Base-by-base conservation (phyloP, 345 rosid species). In the Eucalyptus pumila region DNA sequence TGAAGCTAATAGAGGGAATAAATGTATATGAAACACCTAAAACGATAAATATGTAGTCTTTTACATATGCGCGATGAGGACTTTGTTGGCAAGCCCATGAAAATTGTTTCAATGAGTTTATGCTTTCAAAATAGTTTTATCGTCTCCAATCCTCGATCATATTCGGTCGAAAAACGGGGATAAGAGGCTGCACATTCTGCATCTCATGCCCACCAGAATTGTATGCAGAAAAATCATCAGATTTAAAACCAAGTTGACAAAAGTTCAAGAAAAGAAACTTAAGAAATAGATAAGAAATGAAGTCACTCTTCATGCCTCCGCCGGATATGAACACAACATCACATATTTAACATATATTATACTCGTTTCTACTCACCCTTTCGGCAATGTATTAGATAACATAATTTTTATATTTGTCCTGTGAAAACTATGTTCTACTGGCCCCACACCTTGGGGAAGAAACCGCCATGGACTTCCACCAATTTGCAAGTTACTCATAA, bases 391-490 rank as follows among this genome's bases (percentile, higher is more conserved):
- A 76, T 21, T 76, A 40, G 4, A 72, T 37, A 37, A 76, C 27
- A 76, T 21, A 40, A 21, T 11, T 44, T 44, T 40, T 37, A 40
- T 40, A 44, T 67, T 86, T 87, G 3, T 89, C 60, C 51, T 87
- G 30, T 21, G 92, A 94, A 93, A 93, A 91, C 88, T 65, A 92
- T 85, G 90, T 90, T 89, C 90, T 90, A 87, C 94, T 91, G 86
- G 62, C 92, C 93, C 62, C 60, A 80, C 40, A 11, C 76, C 89
- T 81, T 54, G 9, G 80, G 89, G 62, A 24, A 34, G 60, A 44
- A 34, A 80, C 40, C 93, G 90, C 92, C 93, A 92, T 92, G 47
- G 91, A 90, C 89, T 80, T 56, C 93, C 93, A 91, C 94, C 44
- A 52, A 86, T 80, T 48, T 88, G 23, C 58, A 30, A 83, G 83